Conservation (phyloP, 352 stramenopile species). For the Phytophthora fragariae region DNA sequence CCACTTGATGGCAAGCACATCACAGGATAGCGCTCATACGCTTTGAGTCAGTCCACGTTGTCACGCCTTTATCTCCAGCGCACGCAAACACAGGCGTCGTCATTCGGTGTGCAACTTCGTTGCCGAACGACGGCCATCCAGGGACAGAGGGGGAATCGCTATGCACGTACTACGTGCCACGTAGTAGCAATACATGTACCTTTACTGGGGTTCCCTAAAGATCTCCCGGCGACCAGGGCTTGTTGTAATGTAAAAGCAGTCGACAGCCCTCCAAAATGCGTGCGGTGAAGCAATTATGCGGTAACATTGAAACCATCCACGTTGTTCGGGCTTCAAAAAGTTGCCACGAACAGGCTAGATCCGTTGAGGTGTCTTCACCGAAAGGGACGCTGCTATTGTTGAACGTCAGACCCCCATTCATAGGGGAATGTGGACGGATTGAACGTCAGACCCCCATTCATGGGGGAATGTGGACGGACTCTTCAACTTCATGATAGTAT, state of each 20-base stretch:
- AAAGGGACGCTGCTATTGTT: not conserved
- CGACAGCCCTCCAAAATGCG: not conserved
- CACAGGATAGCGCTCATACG: not conserved
- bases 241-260: not conserved
- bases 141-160: conserved; percentile 6
- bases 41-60: conserved; percentile 1
- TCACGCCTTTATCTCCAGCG: not conserved
- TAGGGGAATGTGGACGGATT: not conserved
- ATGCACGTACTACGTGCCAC: not conserved
- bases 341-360: not conserved
- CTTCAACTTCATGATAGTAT: not conserved
- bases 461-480: not conserved
- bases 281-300: not conserved
- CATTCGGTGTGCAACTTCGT: conserved; percentile 19
- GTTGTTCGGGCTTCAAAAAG: conserved; percentile 20
- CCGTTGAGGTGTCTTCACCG: conserved; percentile 21
- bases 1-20: not conserved
- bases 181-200: not conserved
- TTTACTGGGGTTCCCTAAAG: conserved; percentile 1
- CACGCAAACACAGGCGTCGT: not conserved
- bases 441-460: not conserved
- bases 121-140: not conserved
- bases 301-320: not conserved
- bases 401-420: not conserved
- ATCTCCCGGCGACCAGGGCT: not conserved